Evolutionary conservation across 1,284 basidiomycete genomes (phyloP), one percentile per base, ranked within the genome.

Genomic region (Moniliophthora roreri): DNA sequence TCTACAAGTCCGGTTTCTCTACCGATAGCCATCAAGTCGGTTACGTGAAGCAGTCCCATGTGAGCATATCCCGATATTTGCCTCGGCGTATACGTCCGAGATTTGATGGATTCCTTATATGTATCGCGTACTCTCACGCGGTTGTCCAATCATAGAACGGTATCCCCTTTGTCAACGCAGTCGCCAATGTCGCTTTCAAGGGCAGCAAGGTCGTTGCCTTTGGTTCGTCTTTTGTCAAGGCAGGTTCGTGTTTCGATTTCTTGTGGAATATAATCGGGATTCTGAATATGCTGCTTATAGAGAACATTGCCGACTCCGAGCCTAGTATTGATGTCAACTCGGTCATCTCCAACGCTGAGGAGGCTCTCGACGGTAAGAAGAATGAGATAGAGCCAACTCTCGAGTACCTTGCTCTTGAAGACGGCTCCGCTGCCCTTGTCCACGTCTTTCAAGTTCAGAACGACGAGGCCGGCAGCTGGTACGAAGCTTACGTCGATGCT

Each of bases 401-500:
- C 9, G 70, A 64, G 65, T 77, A 74, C 59, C 64, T 79, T 24
- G 72, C 66, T 9, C 67, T 67, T 50, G 66, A 71, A n/a, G 76
- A 80, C 58, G 77, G 76, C 40, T 73, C 76, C 5, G 69, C 77
- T 32, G 71, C 73, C 38, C 73, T 81, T 45, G 72, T 68, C 4
- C 70, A 82, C 55, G 78, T 82, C 48, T 63, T 80, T 50, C 77
- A 82, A 64, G 75, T 84, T 48, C 76, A 79, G 63, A 80, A 80
- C 55, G 74, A 77, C 18, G 68, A 66, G 57, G 69, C 73, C 34
- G 74, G 77, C 53, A 72, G 75, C 26, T 86, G 82, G 82, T 77
- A 77, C 61, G 80, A 85, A 68, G 84, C 81, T 0, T 83, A 80
- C 62, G 78, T 86, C 47, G 81, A 85, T 57, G 80, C 81, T n/a